Base-by-base conservation (phyloP, 371 early-diverging fungal species). In the Rhizomucor pusillus region DNA sequence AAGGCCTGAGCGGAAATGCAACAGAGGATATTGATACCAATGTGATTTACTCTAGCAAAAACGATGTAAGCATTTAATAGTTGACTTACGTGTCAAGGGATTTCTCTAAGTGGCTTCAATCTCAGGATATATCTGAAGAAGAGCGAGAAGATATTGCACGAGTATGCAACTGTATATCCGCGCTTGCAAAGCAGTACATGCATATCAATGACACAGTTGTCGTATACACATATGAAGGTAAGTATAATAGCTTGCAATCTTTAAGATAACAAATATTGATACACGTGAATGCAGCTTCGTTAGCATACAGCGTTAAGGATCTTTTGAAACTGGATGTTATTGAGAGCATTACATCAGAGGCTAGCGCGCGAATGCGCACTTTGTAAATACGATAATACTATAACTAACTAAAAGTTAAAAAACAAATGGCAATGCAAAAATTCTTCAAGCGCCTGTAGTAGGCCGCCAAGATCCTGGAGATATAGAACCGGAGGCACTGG, bases 141-240 rank as follows among this genome's bases (percentile, higher is more conserved):
- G 87, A 89, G 62, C 79, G 98, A 34, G 82, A 86, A 50, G 73
- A 81, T 12, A 92, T 97, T 69, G 94, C 95, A 5, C 84, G 97
- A 3, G 89, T 95, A 0, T 80, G 79, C 63, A 95, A 92, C 70
- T 89, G 90, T 66, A 90, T 97, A 45, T 60, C 68, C 12, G 86
- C 91, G 14, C 79, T 97, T 40, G 90, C 88, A 43, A 77, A 81
- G 35, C 79, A 84, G 51, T 87, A 84, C 54, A 80, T 87, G 69
- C 75, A 82, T 45, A 92, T 97, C 64, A 90, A 87, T 56, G 95
- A 96, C 46, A 83, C 92, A 33, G 77, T 86, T 49, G 87, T 97
- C 57, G 80, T 87, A 36, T 92, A 89, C 63, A 90, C 91, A 35
- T 94, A 90, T 66, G 96, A 96, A 67, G 72, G 72, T 67, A 59